Evolutionary conservation across 352 stramenopile species (phyloP).

Genomic region (Phytophthora sp.): DNA sequence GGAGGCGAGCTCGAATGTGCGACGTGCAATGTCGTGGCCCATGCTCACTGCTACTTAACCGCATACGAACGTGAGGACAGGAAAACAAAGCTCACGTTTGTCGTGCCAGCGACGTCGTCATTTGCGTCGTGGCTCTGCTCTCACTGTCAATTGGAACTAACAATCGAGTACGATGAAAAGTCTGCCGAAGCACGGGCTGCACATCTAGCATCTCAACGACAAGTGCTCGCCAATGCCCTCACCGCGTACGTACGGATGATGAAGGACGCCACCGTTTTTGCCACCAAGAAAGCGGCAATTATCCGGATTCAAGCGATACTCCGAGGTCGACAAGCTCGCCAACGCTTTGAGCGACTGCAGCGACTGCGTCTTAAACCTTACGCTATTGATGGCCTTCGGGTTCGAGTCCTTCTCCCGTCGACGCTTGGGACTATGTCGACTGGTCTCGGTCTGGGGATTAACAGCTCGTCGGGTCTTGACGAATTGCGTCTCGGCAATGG

Average conservation of each 20-base stretch:
- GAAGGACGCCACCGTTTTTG: conserved; percentile 59
- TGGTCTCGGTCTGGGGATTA: conserved; percentile 15
- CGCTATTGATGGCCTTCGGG: conserved; percentile 45
- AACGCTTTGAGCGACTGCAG: conserved; percentile 51
- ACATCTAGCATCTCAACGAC: conserved; percentile 53
- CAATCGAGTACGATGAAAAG: conserved; percentile 65
- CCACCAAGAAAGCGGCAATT: conserved; percentile 63
- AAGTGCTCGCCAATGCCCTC: conserved; percentile 56
- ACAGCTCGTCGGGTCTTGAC: conserved; percentile 25
- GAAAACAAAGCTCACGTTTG: conserved; percentile 63
- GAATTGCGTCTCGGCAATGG: conserved; percentile 70
- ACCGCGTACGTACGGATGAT: conserved; percentile 76
- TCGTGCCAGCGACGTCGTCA: conserved; percentile 38
- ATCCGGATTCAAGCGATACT: conserved; percentile 63
- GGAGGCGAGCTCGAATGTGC: conserved; percentile 72
- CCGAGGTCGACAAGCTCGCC: conserved; percentile 56
- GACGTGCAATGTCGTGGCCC: conserved; percentile 69
- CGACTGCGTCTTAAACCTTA: conserved; percentile 68
- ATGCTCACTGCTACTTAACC: conserved; percentile 58
- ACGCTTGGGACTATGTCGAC: conserved; percentile 10
- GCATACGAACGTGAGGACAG: conserved; percentile 40
- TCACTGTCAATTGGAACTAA: conserved; percentile 54
- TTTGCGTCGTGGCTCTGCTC: conserved; percentile 66
- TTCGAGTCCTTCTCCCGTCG: conserved; percentile 24
- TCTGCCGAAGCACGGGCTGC: conserved; percentile 44